These are phyloP conservation scores for Aspergillus steynii DNA, from an alignment of 495 filamentous ascomycete genomes.

Conservation along the genomic window DNA sequence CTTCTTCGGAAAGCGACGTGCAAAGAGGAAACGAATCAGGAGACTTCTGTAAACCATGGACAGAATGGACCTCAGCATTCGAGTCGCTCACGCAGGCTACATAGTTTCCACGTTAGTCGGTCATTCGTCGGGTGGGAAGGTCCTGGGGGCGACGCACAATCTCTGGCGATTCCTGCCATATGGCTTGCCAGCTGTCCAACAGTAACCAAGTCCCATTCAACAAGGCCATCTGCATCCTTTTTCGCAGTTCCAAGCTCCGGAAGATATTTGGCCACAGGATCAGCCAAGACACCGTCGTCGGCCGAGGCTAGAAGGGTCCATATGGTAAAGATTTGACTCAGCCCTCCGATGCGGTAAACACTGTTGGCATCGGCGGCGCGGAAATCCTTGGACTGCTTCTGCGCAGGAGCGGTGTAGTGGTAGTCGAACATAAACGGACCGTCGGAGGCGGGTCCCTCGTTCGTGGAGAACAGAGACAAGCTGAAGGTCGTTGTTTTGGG, in stretches of 20 bases:
- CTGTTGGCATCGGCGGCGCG: slow-evolving; percentile 29
- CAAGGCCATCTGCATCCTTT: slow-evolving; percentile 14
- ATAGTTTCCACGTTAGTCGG: background rate
- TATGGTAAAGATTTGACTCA: slow-evolving; percentile 50
- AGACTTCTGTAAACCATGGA: background rate
- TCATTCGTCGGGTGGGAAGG: slow-evolving; percentile 17
- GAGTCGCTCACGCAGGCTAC: background rate
- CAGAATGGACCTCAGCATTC: background rate
- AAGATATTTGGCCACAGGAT: slow-evolving; percentile 50
- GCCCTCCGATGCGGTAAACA: slow-evolving; percentile 48
- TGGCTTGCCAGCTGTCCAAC: slow-evolving; percentile 48
- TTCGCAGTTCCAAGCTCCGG: slow-evolving; percentile 45
- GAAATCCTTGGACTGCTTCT: slow-evolving; percentile 19
- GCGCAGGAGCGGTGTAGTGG: slow-evolving; percentile 46
- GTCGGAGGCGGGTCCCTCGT: slow-evolving; percentile 24
- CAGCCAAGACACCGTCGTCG: slow-evolving; percentile 46
- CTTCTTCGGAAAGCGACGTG: background rate
- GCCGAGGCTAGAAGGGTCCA: slow-evolving; percentile 47
- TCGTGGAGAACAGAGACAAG: slow-evolving; percentile 52
- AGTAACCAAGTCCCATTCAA: slow-evolving; percentile 52
- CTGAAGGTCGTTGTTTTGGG: slow-evolving; percentile 46
- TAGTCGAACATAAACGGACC: slow-evolving; percentile 41
- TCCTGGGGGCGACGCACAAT: slow-evolving; percentile 29
- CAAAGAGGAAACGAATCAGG: background rate
- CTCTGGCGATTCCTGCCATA: slow-evolving; percentile 36